A percentile compares a stretch with the other conserved stretches of the same genome.
These are phyloP conservation scores for Torrubiella hemipterigena DNA, from an alignment of 2,329 filamentous ascomycete genomes.

Conservation along the genomic window DNA sequence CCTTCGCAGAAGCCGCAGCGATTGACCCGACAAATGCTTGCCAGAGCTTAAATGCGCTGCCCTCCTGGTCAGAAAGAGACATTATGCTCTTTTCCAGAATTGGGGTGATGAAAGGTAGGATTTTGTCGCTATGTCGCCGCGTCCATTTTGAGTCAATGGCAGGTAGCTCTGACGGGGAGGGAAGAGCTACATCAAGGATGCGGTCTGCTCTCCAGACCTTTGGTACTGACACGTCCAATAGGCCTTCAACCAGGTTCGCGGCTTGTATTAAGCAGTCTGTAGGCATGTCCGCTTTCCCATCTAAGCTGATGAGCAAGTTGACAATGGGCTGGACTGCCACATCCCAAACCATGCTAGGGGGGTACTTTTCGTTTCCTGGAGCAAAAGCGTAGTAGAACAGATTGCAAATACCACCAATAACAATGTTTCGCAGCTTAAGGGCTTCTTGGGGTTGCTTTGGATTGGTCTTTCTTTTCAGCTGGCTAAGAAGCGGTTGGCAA, in stretches of 20 bases:
- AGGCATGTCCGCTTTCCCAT: constrained; percentile 22
- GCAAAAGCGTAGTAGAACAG: constrained; percentile 75
- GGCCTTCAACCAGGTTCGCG: constrained; percentile 56
- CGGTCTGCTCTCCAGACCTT: constrained; percentile 65
- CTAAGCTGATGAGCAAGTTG: constrained; percentile 34
- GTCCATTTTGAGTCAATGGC: constrained; percentile 80
- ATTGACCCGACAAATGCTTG: constrained; percentile 48
- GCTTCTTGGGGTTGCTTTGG: constrained; percentile 43
- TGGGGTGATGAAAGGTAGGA: constrained; percentile 51
- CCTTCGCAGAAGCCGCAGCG: constrained; percentile 61
- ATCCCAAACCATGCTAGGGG: constrained; percentile 71
- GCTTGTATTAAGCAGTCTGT: constrained; percentile 45
- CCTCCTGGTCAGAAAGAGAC: constrained; percentile 49
- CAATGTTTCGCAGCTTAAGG: constrained; percentile 34
- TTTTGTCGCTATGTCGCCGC: constrained; percentile 52
- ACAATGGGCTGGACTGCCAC: constrained; percentile 57
- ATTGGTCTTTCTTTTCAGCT: constrained; percentile 52
- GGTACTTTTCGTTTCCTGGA: constrained; percentile 51
- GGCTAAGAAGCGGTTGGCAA: constrained; percentile 54
- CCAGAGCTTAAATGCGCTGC: constrained; percentile 44
- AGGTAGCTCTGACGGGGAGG: constrained; percentile 65
- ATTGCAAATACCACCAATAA: constrained; percentile 63
- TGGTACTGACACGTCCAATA: constrained; percentile 49
- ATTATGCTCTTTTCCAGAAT: constrained; percentile 50
- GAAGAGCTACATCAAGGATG: constrained; percentile 46